These are phyloP conservation scores for Massospora cicadina DNA, from an alignment of 371 early-diverging fungal species.

Conservation along the genomic window DNA sequence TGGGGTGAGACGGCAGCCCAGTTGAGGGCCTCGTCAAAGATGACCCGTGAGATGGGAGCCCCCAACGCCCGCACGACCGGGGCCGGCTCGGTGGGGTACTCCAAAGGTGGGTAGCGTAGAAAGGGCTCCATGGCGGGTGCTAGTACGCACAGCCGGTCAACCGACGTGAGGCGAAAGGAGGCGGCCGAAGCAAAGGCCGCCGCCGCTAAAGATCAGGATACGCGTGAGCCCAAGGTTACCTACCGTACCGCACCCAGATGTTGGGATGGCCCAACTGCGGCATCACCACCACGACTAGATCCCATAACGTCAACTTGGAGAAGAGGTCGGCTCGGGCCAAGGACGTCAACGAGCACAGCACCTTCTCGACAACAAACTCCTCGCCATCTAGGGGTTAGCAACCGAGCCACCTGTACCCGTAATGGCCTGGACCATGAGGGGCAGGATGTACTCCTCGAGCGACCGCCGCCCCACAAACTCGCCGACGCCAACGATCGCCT, in stretches of 20 bases:
- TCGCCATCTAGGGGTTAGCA: constrained; percentile 40
- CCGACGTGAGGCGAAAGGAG: constrained; percentile 38
- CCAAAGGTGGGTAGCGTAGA: constrained; percentile 19
- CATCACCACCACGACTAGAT: constrained; percentile 40
- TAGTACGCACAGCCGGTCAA: constrained; percentile 62
- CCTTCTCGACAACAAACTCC: constrained; percentile 79
- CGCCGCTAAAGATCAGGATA: constrained; percentile 24
- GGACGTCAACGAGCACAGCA: constrained; percentile 57
- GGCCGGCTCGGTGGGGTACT: constrained; percentile 27
- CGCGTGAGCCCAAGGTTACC: background rate
- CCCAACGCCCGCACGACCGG: constrained; percentile 24
- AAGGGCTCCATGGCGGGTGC: constrained; percentile 57
- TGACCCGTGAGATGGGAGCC: background rate
- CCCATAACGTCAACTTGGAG: constrained; percentile 58
- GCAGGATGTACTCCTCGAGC: constrained; percentile 78
- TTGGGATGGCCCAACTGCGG: constrained; percentile 72
- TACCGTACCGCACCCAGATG: constrained; percentile 58
- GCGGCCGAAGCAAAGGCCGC: constrained; percentile 53
- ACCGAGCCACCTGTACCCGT: constrained; percentile 28
- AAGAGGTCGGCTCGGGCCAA: constrained; percentile 71
- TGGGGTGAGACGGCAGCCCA: background rate
- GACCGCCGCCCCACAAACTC: constrained; percentile 69
- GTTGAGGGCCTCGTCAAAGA: constrained; percentile 9
- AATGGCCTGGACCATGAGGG: constrained; percentile 80
- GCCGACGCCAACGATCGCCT: constrained; percentile 75